Evolutionary conservation across 2,329 filamentous ascomycete species (phyloP).

Genomic region (Dactylellina parvicollis): DNA sequence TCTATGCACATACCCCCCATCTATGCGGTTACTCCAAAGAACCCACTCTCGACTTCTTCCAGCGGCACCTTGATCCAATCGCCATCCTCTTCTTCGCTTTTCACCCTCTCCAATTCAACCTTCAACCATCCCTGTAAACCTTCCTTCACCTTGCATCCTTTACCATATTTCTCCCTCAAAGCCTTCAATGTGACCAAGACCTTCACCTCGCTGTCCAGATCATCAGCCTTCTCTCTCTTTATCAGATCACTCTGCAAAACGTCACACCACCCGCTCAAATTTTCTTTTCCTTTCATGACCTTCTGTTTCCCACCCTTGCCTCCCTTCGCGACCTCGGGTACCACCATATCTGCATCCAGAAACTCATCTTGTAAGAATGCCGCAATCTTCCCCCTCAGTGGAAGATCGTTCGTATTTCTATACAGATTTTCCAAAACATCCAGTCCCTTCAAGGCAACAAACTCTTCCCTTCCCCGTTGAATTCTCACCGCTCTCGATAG

Average conservation of each 20-base stretch:
- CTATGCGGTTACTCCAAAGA: slow-evolving; percentile 22
- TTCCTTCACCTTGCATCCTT: slow-evolving; percentile 15
- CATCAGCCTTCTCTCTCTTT: slow-evolving; percentile 4
- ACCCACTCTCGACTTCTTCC: slow-evolving; percentile 25
- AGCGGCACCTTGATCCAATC: slow-evolving; percentile 47
- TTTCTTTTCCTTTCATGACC: slow-evolving; percentile 17
- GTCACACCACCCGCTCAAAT: slow-evolving; percentile 42
- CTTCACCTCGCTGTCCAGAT: slow-evolving; percentile 38
- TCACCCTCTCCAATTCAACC: slow-evolving; percentile 13
- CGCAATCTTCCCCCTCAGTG: slow-evolving; percentile 68
- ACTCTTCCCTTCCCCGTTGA: slow-evolving; percentile 66
- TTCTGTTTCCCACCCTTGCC: slow-evolving; percentile 8
- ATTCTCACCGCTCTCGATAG: slow-evolving; percentile 70
- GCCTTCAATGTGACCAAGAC: slow-evolving; percentile 38
- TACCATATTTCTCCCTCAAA: slow-evolving; percentile 32
- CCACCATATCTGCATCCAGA: slow-evolving; percentile 72
- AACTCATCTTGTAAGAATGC: slow-evolving; percentile 73
- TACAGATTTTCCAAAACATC: slow-evolving; percentile 68
- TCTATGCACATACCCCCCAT: too few species aligned
- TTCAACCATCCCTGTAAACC: slow-evolving; percentile 25
- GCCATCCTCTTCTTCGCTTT: slow-evolving; percentile 24
- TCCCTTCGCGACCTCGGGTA: slow-evolving; percentile 10
- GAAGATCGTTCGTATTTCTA: slow-evolving; percentile 65
- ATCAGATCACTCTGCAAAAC: slow-evolving; percentile 38
- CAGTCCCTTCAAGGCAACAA: slow-evolving; percentile 69